Percentiles rank a stretch among this genome's conserved stretches.
phyloP scores from a whole-genome alignment of 2,329 filamentous ascomycete genomes.

The Graphilbum ipis-grandicollis region DNA sequence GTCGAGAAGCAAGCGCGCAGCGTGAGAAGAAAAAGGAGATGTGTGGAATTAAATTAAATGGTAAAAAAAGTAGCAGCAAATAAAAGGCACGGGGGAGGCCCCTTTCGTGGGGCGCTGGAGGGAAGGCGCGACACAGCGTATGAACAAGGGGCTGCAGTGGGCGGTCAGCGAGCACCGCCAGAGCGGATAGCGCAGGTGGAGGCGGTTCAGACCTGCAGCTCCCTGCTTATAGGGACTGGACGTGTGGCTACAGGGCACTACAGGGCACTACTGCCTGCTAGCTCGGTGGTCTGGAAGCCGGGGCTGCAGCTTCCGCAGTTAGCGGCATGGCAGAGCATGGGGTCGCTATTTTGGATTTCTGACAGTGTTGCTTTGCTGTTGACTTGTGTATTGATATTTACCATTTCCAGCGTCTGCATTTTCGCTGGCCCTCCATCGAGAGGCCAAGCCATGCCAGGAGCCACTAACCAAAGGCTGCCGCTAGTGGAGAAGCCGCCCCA shows the following conservation, averaged over 20 bases:
- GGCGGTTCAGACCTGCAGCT: too few species aligned
- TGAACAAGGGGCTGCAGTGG: not conserved
- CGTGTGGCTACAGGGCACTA: too few species aligned
- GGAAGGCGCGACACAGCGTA: conserved; percentile 1
- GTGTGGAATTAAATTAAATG: not conserved
- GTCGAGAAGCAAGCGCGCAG: not conserved
- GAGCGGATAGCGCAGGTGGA: not conserved
- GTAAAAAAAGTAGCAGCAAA: not conserved
- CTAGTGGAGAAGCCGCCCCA: not conserved
- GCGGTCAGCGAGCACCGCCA: not conserved
- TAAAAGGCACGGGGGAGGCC: not conserved
- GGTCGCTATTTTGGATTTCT: too few species aligned
- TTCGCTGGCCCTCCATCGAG: too few species aligned
- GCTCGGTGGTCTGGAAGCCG: too few species aligned
- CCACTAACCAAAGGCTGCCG: not conserved
- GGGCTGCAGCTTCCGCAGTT: too few species aligned
- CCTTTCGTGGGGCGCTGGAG: conserved; percentile 3
- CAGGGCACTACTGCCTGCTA: too few species aligned
- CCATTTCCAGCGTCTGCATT: too few species aligned
- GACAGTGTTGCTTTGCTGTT: too few species aligned
- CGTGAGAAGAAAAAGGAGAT: not conserved
- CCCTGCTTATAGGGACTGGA: too few species aligned
- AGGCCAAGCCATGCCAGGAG: not conserved
- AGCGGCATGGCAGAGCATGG: too few species aligned
- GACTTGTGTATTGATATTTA: too few species aligned